phyloP scores from a whole-genome alignment of 2,329 filamentous ascomycete genomes.

The Pyricularia sp. region DNA sequence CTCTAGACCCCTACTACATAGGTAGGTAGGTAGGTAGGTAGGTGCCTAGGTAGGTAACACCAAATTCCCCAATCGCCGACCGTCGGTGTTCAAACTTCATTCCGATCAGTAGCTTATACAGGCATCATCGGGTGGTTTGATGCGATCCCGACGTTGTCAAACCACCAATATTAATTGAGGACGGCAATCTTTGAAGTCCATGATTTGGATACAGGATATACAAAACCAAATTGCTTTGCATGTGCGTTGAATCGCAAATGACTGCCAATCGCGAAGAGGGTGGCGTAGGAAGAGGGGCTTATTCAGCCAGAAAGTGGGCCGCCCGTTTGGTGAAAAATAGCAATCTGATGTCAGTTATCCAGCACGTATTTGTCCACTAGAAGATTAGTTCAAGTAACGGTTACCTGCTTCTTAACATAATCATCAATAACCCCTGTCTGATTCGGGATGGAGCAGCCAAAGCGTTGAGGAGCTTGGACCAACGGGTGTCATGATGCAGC shows the following conservation, averaged over 20 bases:
- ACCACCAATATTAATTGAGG: not conserved
- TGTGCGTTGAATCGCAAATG: not conserved
- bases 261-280: not conserved
- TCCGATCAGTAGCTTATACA: not conserved
- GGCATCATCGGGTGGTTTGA: not conserved
- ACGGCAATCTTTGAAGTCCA: not conserved
- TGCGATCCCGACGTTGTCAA: not conserved
- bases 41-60: too few species aligned
- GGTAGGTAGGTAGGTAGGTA: too few species aligned
- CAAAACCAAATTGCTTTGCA: not conserved
- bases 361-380: not conserved
- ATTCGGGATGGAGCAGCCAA: not conserved
- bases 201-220: not conserved
- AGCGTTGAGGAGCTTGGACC: not conserved
- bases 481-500: not conserved
- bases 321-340: not conserved
- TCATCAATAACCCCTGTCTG: not conserved
- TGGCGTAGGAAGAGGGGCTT: not conserved
- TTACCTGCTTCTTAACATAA: not conserved
- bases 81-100: not conserved
- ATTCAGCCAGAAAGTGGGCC: not conserved
- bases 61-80: not conserved
- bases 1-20: too few species aligned
- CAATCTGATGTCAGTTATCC: not conserved
- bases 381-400: not conserved